Evolutionary conservation across 768 basidiomycete species (phyloP).

Genomic region (Pleurotus tuber-regium): DNA sequence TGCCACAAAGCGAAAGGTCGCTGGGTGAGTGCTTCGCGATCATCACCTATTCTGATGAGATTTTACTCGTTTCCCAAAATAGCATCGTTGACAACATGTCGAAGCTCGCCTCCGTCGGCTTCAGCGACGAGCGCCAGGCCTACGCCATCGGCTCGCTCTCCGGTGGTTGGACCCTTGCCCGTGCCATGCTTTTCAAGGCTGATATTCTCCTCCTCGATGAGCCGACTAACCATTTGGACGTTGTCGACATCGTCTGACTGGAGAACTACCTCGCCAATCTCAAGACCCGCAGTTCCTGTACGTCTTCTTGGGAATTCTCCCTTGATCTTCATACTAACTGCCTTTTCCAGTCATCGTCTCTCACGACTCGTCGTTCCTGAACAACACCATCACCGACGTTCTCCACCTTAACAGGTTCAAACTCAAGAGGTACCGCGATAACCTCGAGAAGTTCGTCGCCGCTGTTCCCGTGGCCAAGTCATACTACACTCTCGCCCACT

Average conservation of each 20-base stretch:
- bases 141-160: slow-evolving; percentile 87
- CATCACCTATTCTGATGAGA: slow-evolving; percentile 16
- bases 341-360: slow-evolving; percentile 81
- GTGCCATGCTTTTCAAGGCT: slow-evolving; percentile 97
- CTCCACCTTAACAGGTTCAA: slow-evolving; percentile 99
- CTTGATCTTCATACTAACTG: background rate
- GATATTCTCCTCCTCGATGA: slow-evolving; percentile 96
- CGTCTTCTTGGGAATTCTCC: slow-evolving; percentile 32
- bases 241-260: slow-evolving; percentile 96
- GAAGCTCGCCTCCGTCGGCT: slow-evolving; percentile 92
- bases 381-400: slow-evolving; percentile 97
- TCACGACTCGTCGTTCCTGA: slow-evolving; percentile 96
- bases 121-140: slow-evolving; percentile 82
- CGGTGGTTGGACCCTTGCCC: slow-evolving; percentile 97
- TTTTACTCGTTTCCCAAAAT: slow-evolving; percentile 18
- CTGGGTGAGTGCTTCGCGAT: slow-evolving; percentile 63
- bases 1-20: slow-evolving; percentile 95
- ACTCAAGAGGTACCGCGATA: slow-evolving; percentile 91
- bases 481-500: slow-evolving; percentile 95
- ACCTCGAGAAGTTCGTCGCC: slow-evolving; percentile 92
- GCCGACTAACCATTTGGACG: slow-evolving; percentile 96
- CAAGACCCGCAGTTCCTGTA: slow-evolving; percentile 90
- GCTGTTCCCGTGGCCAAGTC: slow-evolving; percentile 96
- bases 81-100: slow-evolving; percentile 98
- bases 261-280: slow-evolving; percentile 89